A percentile compares a stretch with the other conserved stretches of the same genome.
phyloP scores from a whole-genome alignment of 2,329 filamentous ascomycete species.

The Colletotrichum abscissum region DNA sequence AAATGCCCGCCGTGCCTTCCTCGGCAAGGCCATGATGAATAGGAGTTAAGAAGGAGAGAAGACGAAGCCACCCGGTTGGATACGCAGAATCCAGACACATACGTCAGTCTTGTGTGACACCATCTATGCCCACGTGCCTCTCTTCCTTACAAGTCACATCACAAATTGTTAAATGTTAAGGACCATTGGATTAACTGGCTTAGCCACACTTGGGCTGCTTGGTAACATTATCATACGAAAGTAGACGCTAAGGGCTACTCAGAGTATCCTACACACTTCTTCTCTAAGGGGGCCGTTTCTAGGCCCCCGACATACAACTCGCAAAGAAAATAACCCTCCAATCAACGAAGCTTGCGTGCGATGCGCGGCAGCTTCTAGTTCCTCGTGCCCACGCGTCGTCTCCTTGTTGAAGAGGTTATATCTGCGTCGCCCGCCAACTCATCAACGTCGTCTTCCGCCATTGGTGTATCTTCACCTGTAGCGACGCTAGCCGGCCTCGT shows the following conservation, averaged over 20 bases:
- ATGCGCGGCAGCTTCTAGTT: slow-evolving; percentile 41
- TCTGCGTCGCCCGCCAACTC: slow-evolving; percentile 57
- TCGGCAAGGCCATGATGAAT: no score
- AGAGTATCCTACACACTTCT: slow-evolving; percentile 17
- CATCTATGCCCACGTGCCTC: background rate
- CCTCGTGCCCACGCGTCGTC: slow-evolving; percentile 49
- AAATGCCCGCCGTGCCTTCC: no score
- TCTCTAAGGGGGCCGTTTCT: background rate
- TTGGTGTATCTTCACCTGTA: slow-evolving; percentile 53
- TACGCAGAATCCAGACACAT: no score
- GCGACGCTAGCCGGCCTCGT: slow-evolving; percentile 50
- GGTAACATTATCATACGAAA: slow-evolving; percentile 23
- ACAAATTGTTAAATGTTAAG: background rate
- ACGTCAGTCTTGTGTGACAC: no score
- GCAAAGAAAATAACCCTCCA: background rate
- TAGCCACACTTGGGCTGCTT: slow-evolving; percentile 1
- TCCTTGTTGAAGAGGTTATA: slow-evolving; percentile 46
- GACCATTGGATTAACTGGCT: background rate
- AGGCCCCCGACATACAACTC: background rate
- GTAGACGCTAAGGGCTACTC: background rate
- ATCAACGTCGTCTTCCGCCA: slow-evolving; percentile 59
- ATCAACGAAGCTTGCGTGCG: background rate
- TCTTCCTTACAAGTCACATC: background rate
- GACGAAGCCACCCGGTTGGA: no score
- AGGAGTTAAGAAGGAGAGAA: no score